Evolutionary conservation across 768 basidiomycete species (phyloP).

Genomic region (Termitomyces sp.): DNA sequence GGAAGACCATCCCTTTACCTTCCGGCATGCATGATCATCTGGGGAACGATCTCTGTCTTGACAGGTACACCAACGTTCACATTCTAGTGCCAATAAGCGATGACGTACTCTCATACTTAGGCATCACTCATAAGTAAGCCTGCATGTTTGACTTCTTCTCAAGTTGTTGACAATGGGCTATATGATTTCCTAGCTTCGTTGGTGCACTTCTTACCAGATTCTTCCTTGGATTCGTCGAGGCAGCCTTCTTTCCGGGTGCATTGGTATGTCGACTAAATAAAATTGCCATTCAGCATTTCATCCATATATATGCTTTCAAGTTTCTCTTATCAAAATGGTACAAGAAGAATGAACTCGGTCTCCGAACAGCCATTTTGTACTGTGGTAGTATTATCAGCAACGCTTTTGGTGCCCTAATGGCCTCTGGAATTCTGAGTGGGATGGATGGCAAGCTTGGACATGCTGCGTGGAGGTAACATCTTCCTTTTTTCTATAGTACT

Average conservation of each 20-base stretch:
- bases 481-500: not conserved
- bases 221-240: constrained; percentile 71
- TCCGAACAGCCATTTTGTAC: constrained; percentile 60
- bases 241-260: constrained; percentile 68
- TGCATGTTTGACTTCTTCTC: not conserved
- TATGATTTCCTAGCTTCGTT: constrained; percentile 40
- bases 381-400: constrained; percentile 76
- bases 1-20: constrained; percentile 63
- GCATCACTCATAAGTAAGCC: constrained; percentile 16
- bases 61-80: constrained; percentile 32
- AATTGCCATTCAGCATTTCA: constrained; percentile 3
- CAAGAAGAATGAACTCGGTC: constrained; percentile 63
- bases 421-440: constrained; percentile 64
- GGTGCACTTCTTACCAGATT: constrained; percentile 66
- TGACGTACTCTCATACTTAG: constrained; percentile 1
- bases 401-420: constrained; percentile 77
- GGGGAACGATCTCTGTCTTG: constrained; percentile 51
- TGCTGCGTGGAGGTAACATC: constrained; percentile 62
- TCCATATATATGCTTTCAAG: constrained; percentile 12
- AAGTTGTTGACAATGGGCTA: not conserved
- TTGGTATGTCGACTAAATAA: constrained; percentile 25
- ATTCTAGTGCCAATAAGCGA: not conserved
- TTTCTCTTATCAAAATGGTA: constrained; percentile 71
- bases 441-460: constrained; percentile 69
- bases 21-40: constrained; percentile 56